A percentile compares a stretch with the other conserved stretches of the same genome.
phyloP scores from a whole-genome alignment of 2,329 filamentous ascomycete genomes.

The Colletotrichum australisinense region DNA sequence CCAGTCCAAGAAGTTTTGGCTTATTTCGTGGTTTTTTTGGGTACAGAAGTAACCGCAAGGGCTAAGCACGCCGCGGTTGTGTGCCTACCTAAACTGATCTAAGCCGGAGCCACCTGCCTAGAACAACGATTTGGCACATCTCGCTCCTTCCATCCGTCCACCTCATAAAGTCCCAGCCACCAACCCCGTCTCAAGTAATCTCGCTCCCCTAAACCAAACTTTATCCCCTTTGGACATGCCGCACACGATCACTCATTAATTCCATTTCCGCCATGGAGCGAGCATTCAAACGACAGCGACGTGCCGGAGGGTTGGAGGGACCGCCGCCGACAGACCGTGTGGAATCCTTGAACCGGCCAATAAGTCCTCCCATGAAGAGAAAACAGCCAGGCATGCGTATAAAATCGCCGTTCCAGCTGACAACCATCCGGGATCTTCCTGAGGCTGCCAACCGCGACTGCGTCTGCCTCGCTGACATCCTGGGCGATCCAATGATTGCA shows the following conservation, averaged over 20 bases:
- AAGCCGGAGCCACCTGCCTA: neutral
- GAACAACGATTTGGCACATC: neutral
- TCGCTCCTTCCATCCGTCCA: neutral
- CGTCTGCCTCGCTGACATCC: constrained; percentile 72
- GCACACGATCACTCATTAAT: neutral
- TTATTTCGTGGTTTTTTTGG: neutral
- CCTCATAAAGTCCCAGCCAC: neutral
- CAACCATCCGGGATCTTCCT: constrained; percentile 73
- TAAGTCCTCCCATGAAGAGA: constrained; percentile 59
- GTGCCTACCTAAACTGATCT: neutral
- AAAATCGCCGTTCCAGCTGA: constrained; percentile 78
- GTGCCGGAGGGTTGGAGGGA: neutral
- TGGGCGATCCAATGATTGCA: constrained; percentile 79
- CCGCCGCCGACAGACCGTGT: constrained; percentile 14
- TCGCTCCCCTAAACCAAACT: neutral
- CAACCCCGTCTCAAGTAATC: neutral
- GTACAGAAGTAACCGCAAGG: neutral
- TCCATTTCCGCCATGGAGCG: constrained; percentile 42
- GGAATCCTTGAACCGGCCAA: constrained; percentile 49
- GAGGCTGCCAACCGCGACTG: constrained; percentile 71
- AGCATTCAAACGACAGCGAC: constrained; percentile 45
- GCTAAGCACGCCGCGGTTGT: neutral
- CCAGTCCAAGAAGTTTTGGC: neutral
- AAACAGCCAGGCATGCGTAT: constrained; percentile 43
- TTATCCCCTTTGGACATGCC: neutral